Conservation (phyloP, 208 protist species). For the Crithidia thermophila region DNA sequence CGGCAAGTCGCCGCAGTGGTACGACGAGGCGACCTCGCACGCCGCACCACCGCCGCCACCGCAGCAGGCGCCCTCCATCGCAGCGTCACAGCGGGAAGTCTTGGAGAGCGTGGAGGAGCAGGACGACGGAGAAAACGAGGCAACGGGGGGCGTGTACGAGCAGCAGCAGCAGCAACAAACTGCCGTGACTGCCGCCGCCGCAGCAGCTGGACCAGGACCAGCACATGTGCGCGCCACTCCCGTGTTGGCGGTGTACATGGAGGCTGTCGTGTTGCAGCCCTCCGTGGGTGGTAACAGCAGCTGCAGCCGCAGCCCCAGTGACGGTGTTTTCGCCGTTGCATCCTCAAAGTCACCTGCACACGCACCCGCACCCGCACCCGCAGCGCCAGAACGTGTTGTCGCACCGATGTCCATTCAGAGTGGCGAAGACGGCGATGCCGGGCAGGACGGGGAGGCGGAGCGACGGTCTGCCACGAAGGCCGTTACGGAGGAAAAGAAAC, state of each 20-base stretch:
- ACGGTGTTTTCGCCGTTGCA: neutral
- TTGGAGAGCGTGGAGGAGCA: neutral
- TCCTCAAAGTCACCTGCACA: neutral
- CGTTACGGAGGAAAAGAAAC: neutral
- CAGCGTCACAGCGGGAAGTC: neutral
- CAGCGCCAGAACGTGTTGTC: neutral
- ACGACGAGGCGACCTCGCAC: neutral
- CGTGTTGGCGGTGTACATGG: too few species aligned
- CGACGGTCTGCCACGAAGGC: too few species aligned
- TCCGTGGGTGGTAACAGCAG: conserved; percentile 1
- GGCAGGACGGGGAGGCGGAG: neutral
- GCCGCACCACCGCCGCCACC: neutral
- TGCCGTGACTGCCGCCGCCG: neutral
- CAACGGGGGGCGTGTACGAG: neutral
- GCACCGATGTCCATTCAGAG: conserved; percentile 5
- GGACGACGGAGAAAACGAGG: neutral
- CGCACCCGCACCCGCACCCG: neutral
- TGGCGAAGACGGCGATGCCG: neutral
- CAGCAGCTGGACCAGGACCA: neutral
- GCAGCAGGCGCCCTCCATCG: neutral
- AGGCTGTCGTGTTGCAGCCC: conserved; percentile 16
- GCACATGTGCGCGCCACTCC: neutral
- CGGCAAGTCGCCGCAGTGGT: neutral
- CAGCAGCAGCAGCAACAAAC: neutral
- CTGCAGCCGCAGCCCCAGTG: conserved; percentile 20